Conservation (phyloP, 441 rosid genomes). For the Jatropha multifida region DNA sequence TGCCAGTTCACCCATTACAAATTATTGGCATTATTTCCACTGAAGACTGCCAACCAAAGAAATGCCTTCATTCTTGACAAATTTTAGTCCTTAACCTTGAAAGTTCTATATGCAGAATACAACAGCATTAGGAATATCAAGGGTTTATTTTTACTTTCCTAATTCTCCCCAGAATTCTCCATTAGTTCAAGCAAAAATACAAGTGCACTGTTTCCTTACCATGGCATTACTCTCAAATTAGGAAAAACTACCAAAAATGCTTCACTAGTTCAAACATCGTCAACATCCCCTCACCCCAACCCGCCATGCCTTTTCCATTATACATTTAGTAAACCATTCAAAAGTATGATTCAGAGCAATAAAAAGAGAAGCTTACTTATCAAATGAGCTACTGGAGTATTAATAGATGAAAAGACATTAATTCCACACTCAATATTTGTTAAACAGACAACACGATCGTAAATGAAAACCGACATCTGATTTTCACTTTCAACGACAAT, state of each 20-base stretch:
- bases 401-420: background rate
- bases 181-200: background rate
- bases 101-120: background rate
- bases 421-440: background rate
- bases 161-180: background rate
- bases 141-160: background rate
- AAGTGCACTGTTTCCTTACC: background rate
- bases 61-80: background rate
- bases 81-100: background rate
- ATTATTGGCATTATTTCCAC: background rate
- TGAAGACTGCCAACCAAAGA: background rate
- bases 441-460: background rate
- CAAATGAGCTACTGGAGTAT: background rate
- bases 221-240: background rate
- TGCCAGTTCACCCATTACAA: background rate
- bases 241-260: background rate
- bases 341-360: background rate
- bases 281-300: background rate
- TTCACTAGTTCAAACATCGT: background rate
- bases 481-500: background rate
- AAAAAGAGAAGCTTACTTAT: background rate
- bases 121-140: background rate
- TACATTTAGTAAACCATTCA: background rate
- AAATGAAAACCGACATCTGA: background rate
- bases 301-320: too few species aligned